Evolutionary conservation across 805 yeast genomes (phyloP).

Genomic region (Torulaspora microellipsoides): DNA sequence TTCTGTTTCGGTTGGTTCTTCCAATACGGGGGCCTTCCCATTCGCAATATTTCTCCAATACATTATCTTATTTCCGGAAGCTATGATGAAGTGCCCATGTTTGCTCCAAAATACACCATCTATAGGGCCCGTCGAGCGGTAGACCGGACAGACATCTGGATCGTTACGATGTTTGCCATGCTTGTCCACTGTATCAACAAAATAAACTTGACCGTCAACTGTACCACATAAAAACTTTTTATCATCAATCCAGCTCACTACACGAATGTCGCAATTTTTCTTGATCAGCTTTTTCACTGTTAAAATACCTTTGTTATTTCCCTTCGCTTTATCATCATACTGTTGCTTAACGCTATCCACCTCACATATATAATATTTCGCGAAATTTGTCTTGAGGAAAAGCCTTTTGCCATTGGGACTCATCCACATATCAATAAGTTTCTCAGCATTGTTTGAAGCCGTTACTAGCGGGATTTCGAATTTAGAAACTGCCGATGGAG

Average conservation of each 20-base stretch:
- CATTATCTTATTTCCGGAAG: conserved; percentile 20
- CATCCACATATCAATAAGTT: conserved; percentile 24
- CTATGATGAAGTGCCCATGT: conserved; percentile 17
- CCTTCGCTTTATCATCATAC: conserved; percentile 1
- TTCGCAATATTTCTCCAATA: conserved; percentile 18
- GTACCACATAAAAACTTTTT: conserved; percentile 23
- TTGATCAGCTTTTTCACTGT: conserved; percentile 19
- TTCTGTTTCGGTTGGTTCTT: conserved; percentile 35
- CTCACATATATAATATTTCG: conserved; percentile 26
- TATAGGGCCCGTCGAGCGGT: conserved; percentile 14
- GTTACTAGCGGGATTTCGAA: conserved; percentile 33
- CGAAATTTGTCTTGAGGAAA: conserved; percentile 31
- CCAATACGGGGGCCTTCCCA: conserved; percentile 17
- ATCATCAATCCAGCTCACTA: conserved; percentile 21
- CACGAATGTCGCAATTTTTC: conserved; percentile 23
- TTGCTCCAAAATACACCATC: conserved; percentile 25
- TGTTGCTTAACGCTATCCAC: conserved; percentile 9
- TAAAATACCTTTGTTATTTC: conserved; percentile 3
- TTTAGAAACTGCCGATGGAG: conserved; percentile 54
- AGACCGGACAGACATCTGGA: conserved; percentile 10
- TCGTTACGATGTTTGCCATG: conserved; percentile 8
- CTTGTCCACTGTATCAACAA: conserved; percentile 12
- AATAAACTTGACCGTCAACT: conserved; percentile 19
- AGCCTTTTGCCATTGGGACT: conserved; percentile 19
- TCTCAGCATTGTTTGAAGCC: conserved; percentile 18